Conservation (phyloP, 2,329 filamentous ascomycete genomes). For the Penicillium sclerotigenum region DNA sequence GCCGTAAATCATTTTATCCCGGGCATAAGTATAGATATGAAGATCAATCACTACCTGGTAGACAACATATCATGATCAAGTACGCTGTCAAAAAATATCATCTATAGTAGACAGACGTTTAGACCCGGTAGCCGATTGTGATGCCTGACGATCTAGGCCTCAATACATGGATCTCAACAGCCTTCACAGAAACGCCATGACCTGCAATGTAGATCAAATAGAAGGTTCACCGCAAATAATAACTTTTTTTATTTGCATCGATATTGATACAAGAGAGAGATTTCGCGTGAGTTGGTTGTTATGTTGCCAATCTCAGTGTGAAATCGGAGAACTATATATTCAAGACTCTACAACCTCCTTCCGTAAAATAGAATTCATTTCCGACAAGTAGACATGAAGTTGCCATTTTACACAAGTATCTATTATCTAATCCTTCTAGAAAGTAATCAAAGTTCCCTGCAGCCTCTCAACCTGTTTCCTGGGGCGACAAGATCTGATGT, state of each 20-base stretch:
- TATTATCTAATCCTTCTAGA: not conserved
- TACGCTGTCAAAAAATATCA: not conserved
- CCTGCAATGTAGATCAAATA: not conserved
- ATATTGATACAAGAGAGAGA: not conserved
- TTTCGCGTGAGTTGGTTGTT: not conserved
- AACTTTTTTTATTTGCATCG: not conserved
- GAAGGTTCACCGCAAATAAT: not conserved
- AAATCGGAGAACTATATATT: not conserved
- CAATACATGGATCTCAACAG: not conserved
- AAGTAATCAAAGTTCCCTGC: not conserved
- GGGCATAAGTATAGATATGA: not conserved
- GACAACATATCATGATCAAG: not conserved
- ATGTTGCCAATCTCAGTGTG: not conserved
- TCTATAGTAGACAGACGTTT: not conserved
- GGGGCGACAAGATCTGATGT: not conserved
- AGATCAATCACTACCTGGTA: not conserved
- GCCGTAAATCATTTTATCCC: not conserved
- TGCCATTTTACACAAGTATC: not conserved
- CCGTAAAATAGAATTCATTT: not conserved
- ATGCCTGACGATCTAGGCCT: not conserved
- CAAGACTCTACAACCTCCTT: not conserved
- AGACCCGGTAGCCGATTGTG: not conserved
- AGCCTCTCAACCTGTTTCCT: not conserved
- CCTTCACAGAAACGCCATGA: not conserved
- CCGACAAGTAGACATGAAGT: not conserved